These are phyloP conservation scores for Neospora caninum DNA, from an alignment of 169 alveolate species.

Conservation along the genomic window DNA sequence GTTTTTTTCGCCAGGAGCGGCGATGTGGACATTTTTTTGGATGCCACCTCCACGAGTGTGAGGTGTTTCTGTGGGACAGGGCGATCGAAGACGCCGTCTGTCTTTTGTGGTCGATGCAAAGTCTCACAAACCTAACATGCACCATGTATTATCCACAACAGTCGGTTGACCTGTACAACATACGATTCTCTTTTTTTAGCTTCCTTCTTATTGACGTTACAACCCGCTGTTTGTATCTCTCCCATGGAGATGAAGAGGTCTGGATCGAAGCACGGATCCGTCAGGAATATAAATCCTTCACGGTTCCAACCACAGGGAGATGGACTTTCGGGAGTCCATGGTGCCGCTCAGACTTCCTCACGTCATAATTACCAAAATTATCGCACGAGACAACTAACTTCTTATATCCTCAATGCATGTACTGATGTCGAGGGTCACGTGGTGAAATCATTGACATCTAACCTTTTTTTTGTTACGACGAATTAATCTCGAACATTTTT, in stretches of 20 bases:
- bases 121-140: background rate
- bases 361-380: no score
- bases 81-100: background rate
- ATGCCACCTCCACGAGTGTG: background rate
- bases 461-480: no score
- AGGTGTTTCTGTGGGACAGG: background rate
- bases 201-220: background rate
- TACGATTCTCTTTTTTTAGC: background rate
- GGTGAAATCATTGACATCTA: no score
- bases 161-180: background rate
- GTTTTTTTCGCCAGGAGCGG: background rate
- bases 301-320: background rate
- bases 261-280: background rate
- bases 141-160: background rate
- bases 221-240: background rate
- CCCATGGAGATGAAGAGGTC: background rate
- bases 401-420: no score
- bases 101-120: background rate
- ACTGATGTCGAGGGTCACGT: no score
- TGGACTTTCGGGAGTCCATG: background rate
- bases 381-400: no score
- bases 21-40: background rate
- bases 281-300: background rate
- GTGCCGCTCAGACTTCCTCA: background rate
- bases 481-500: no score